Conservation (phyloP, 1,284 basidiomycete species). For the Tilletia caries region DNA sequence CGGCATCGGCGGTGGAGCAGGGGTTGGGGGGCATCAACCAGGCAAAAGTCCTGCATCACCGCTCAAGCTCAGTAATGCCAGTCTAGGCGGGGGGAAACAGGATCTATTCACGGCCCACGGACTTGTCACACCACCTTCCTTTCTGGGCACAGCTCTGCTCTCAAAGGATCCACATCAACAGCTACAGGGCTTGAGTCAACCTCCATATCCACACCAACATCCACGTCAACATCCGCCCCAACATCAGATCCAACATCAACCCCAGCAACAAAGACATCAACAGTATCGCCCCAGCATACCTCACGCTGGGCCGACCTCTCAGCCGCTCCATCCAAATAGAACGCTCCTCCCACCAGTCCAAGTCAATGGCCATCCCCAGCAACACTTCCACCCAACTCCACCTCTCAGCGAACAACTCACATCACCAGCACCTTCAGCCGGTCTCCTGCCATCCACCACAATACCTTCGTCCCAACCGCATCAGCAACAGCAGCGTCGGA, state of each 20-base stretch:
- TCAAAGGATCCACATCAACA: background rate
- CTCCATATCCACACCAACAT: background rate
- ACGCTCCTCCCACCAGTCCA: background rate
- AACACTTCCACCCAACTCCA: background rate
- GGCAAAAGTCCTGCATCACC: background rate
- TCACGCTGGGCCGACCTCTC: no score
- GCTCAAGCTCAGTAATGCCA: background rate
- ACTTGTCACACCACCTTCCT: slow-evolving; percentile 5
- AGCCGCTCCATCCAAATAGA: no score
- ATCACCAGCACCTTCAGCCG: background rate
- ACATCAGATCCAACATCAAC: background rate
- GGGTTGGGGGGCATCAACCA: background rate
- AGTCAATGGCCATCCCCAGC: background rate
- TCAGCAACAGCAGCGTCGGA: background rate
- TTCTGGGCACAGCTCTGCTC: background rate
- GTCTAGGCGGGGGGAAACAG: slow-evolving; percentile 8
- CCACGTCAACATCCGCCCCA: no score
- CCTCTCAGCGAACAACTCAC: background rate
- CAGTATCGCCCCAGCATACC: no score
- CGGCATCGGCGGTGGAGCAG: no score
- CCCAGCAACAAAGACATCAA: background rate
- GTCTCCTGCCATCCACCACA: background rate
- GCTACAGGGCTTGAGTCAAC: background rate
- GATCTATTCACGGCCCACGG: slow-evolving; percentile 12
- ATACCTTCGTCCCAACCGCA: background rate